These are phyloP conservation scores for Waltergamsia citrina DNA, from an alignment of 2,329 filamentous ascomycete species.

Conservation along the genomic window DNA sequence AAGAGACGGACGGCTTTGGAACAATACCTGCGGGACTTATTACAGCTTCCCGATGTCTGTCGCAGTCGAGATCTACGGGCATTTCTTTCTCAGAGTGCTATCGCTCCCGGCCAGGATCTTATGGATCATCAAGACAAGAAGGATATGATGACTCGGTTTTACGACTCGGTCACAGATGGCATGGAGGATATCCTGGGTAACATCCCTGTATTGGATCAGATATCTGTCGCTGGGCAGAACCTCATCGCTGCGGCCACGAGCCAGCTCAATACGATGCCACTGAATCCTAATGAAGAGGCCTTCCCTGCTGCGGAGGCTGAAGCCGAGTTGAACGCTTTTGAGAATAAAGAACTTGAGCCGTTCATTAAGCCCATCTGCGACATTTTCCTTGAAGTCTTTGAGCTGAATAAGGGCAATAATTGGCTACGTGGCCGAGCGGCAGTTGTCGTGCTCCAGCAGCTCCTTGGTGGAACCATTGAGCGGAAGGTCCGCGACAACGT, in stretches of 20 bases:
- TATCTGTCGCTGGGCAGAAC: conserved; percentile 87
- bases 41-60: conserved; percentile 86
- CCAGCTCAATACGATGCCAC: conserved; percentile 49
- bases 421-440: conserved; percentile 95
- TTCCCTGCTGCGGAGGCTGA: conserved; percentile 66
- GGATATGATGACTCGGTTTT: conserved; percentile 89
- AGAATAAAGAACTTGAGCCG: conserved; percentile 79
- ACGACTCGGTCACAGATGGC: conserved; percentile 93
- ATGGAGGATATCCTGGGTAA: conserved; percentile 98
- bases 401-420: conserved; percentile 89
- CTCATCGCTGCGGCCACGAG: conserved; percentile 68
- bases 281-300: conserved; percentile 45
- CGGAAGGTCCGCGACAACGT: conserved; percentile 85
- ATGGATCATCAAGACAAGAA: conserved; percentile 56
- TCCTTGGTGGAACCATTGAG: conserved; percentile 92
- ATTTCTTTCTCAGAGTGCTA: conserved; percentile 83
- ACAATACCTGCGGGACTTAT: conserved; percentile 71
- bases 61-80: conserved; percentile 85
- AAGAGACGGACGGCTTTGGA: conserved; percentile 80
- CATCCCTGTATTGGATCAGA: conserved; percentile 87
- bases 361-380: conserved; percentile 99
- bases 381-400: conserved; percentile 91
- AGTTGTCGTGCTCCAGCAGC: conserved; percentile 90
- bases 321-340: conserved; percentile 87
- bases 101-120: conserved; percentile 50